Conservation (phyloP, 192 early-diverging fungal species). For the Obelidium mucronatum region DNA sequence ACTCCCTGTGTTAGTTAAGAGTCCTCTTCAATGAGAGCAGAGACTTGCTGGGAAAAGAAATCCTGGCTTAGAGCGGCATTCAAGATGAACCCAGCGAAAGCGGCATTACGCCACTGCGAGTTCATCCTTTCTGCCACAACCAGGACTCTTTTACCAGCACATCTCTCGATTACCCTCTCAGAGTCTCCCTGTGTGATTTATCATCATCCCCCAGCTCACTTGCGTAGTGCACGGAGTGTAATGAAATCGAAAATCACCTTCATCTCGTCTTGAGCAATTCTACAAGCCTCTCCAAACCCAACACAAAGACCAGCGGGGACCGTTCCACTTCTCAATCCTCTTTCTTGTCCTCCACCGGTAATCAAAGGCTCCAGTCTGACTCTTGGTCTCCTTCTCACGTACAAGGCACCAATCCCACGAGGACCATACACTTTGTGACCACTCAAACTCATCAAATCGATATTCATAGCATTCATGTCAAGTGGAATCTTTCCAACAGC, state of each 20-base stretch:
- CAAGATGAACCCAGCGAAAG: not conserved
- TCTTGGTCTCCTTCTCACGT: slow-evolving; percentile 90
- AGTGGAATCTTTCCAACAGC: slow-evolving; percentile 95
- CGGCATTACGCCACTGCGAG: not conserved
- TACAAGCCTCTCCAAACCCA: slow-evolving; percentile 89
- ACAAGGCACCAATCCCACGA: slow-evolving; percentile 93
- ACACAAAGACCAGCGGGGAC: slow-evolving; percentile 90
- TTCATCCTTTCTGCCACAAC: not conserved
- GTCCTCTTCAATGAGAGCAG: slow-evolving; percentile 7
- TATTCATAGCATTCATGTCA: slow-evolving; percentile 89
- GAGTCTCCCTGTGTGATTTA: slow-evolving; percentile 41
- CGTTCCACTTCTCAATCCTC: slow-evolving; percentile 92
- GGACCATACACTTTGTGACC: slow-evolving; percentile 99
- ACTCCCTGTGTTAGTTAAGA: slow-evolving; percentile 26
- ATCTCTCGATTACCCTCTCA: too few relatives aligned
- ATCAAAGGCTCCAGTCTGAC: slow-evolving; percentile 91
- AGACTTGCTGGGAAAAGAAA: too few relatives aligned
- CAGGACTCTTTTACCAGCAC: too few relatives aligned
- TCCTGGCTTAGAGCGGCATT: too few relatives aligned
- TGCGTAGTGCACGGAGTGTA: too few relatives aligned
- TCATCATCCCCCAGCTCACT: slow-evolving; percentile 31
- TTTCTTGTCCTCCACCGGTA: slow-evolving; percentile 95
- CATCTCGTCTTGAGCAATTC: slow-evolving; percentile 81
- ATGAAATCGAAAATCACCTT: slow-evolving; percentile 55
- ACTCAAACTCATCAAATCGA: slow-evolving; percentile 95